Percentiles rank a stretch among this genome's conserved stretches.
Evolutionary conservation across 208 protist species (phyloP).

Genomic region (Jaenimonas drosophilae): DNA sequence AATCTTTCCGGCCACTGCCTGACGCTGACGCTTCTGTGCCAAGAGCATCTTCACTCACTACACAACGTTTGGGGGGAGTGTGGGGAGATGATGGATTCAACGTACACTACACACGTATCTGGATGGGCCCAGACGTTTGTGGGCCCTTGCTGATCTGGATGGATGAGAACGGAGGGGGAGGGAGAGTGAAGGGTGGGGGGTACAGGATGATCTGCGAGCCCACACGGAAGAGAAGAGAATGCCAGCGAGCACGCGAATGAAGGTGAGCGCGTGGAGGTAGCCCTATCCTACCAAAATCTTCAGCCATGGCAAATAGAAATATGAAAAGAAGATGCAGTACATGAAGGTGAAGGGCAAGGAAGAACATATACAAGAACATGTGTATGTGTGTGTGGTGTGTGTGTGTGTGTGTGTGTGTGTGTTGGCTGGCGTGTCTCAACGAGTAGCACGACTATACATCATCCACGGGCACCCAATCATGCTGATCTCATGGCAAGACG

Average conservation of each 20-base stretch:
- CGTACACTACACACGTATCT: background rate
- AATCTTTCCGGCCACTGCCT: constrained; percentile 71
- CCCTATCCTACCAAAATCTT: too few species aligned
- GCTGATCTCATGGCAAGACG: background rate
- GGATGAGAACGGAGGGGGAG: background rate
- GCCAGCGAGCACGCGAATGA: too few species aligned
- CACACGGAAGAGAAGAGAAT: background rate
- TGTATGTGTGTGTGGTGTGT: background rate
- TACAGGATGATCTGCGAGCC: background rate
- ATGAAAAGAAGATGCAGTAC: background rate
- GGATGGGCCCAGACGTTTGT: too few species aligned
- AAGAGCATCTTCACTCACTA: constrained; percentile 21
- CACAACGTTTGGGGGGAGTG: background rate
- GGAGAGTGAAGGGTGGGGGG: background rate
- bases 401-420: background rate
- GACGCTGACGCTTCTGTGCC: constrained; percentile 36
- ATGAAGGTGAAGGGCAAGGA: background rate
- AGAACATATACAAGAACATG: background rate
- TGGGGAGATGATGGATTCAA: background rate
- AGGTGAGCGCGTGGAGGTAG: too few species aligned
- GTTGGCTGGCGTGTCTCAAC: background rate
- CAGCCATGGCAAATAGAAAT: background rate
- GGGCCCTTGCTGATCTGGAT: background rate
- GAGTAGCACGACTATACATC: background rate
- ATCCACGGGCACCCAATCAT: background rate